phyloP scores from a whole-genome alignment of 2,329 filamentous ascomycete genomes.

The Aspergillus brunneoviolaceus region DNA sequence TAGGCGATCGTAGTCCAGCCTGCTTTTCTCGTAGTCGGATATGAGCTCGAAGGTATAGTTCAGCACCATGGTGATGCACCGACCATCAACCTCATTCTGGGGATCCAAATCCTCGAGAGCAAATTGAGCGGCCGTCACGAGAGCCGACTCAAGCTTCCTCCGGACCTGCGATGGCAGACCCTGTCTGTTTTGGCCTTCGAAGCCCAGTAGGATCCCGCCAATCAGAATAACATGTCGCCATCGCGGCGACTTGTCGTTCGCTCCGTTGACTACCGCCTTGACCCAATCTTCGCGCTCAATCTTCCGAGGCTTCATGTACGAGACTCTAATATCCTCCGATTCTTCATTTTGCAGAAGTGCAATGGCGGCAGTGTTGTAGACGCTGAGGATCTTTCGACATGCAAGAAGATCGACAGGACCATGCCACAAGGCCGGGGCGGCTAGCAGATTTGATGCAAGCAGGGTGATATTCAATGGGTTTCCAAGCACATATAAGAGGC shows the following conservation, averaged over 20 bases:
- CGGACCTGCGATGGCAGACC: constrained; percentile 65
- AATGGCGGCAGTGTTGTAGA: constrained; percentile 62
- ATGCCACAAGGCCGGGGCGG: constrained; percentile 60
- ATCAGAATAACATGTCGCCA: constrained; percentile 86
- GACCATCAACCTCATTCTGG: constrained; percentile 50
- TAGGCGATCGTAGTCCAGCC: constrained; percentile 66
- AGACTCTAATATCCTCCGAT: constrained; percentile 34
- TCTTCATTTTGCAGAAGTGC: constrained; percentile 52
- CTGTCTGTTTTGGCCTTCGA: constrained; percentile 63
- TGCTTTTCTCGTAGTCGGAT: constrained; percentile 57
- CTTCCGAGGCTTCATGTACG: constrained; percentile 49
- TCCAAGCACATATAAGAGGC: constrained; percentile 50
- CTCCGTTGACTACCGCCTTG: constrained; percentile 58
- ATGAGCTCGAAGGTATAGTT: constrained; percentile 75
- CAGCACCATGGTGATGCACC: constrained; percentile 66
- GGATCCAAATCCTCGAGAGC: constrained; percentile 61
- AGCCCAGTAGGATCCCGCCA: constrained; percentile 73
- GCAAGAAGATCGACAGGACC: constrained; percentile 54
- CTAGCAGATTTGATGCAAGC: constrained; percentile 59
- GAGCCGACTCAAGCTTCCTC: constrained; percentile 67
- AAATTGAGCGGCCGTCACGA: constrained; percentile 75
- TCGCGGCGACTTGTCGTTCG: constrained; percentile 62
- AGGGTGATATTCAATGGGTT: constrained; percentile 63
- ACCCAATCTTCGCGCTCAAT: constrained; percentile 58
- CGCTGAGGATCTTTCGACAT: constrained; percentile 57